Base-by-base conservation (phyloP, 2,329 filamentous ascomycete species). In the Dryadomyces quercus-mongolicae region DNA sequence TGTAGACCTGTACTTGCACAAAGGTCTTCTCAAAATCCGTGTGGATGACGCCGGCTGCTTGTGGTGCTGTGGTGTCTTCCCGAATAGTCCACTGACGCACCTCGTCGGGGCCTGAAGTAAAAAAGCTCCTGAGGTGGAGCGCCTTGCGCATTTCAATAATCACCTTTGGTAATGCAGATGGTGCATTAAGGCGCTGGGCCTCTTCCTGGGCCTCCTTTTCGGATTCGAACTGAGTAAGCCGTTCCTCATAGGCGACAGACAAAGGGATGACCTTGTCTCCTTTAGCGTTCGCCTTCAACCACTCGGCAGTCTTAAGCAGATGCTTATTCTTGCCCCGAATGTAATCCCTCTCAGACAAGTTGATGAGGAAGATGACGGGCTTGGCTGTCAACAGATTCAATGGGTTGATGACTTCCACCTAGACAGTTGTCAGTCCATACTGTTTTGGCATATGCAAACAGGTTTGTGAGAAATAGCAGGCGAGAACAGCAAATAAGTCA, bases 321-420 rank as follows among this genome's bases (percentile, higher is more conserved):
- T 98, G 84, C 84, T 98, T 98, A 82, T 98, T 98, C 86, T 97
- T 98, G 77, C 97, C 93, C 66, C 93, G 86, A 66, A 96, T 85
- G 71, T 91, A 98, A 72, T 98, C 93, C 72, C 84, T 91, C 76
- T 98, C 94, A 59, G 89, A 95, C 58, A 98, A 75, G 75, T 98
- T 98, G 74, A 97, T 88, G 46, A 98, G 80, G 75, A 89, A 97
- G 62, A 98, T 92, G 55, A 96, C 91, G 3, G 93, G 92, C 76
- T 98, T 98, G 61, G 94, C 93, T 42, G 90, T 90, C 57, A 98
- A 81, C 56, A 98, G 85, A 74, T 95, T 87, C 25, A 98, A 82
- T 64, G 91, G 88, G 77, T 98, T 98, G 74, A 98, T 97, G 62
- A 90, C 83, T 73, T 98, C 93, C 69, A 98, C 85, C 93, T 98